phyloP scores from a whole-genome alignment of 805 yeast genomes.

The Metschnikowia anglica region DNA sequence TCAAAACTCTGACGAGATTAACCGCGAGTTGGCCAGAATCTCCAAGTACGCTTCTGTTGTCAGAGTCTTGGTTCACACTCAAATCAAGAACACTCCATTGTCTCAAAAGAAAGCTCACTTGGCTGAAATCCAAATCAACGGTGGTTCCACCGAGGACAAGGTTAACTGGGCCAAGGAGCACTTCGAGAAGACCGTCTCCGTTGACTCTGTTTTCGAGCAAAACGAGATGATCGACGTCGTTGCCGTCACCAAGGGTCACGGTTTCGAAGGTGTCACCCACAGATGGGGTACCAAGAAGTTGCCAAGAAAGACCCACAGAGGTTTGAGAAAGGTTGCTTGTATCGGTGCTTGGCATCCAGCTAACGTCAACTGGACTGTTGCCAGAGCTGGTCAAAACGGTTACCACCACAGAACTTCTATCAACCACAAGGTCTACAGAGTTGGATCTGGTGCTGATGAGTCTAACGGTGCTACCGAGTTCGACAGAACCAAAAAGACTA shows the following conservation, averaged over 20 bases:
- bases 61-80: conserved; percentile 99
- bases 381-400: conserved; percentile 99
- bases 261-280: conserved; percentile 99
- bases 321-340: conserved; percentile 99
- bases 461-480: conserved; percentile 92
- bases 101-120: conserved; percentile 99
- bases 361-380: conserved; percentile 98
- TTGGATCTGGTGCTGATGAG: conserved; percentile 96
- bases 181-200: conserved; percentile 97
- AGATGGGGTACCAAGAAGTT: conserved; percentile 99
- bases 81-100: conserved; percentile 98
- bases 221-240: conserved; percentile 98
- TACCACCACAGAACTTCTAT: conserved; percentile 99
- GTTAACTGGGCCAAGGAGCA: conserved; percentile 98
- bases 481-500: conserved; percentile 99
- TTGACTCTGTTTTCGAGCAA: conserved; percentile 96
- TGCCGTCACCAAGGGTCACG: conserved; percentile 99
- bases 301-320: conserved; percentile 99
- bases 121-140: conserved; percentile 99
- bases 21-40: conserved; percentile 97
- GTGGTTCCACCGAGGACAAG: conserved; percentile 98
- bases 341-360: conserved; percentile 99
- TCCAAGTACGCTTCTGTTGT: conserved; percentile 97
- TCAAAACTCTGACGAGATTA: conserved; percentile 81
- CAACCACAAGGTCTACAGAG: conserved; percentile 99